Evolutionary conservation across 73 alveolate genomes (phyloP), one percentile per base, ranked within the genome.

Genomic region (Uronychia setigera): DNA sequence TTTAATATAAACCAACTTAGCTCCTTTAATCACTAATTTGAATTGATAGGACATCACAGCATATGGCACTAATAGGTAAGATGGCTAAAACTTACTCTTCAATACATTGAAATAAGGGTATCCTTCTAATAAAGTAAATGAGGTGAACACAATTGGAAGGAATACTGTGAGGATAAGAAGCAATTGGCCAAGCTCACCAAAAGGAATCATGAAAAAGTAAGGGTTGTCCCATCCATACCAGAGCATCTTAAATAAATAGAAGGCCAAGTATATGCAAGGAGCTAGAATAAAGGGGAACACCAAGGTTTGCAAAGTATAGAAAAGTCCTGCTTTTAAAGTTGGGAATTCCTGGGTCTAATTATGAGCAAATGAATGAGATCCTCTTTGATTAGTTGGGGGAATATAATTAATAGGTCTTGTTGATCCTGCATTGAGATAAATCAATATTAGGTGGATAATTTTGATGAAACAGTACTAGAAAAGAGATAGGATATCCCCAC

Each of bases 221-320:
- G 67, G 67, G 67, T 46, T 19, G 67, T 46, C n/a, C 67, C 67
- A 46, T 5, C 67, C 67, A 46, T 46, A 46, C 67, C 67, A 46
- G 67, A 46, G 5, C 67, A 46, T 46, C 19, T 46, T 46, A 19
- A 46, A 19, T 5, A 46, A 11, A 11, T 11, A 11, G n/a, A 11
- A 19, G 19, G 19, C 19, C 67, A 46, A 11, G 67, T 46, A 46
- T 46, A 46, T 5, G 19, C n/a, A 19, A 46, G 67, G 67, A 19
- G 19, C 19, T 19, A 46, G n/a, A 11, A 46, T 5, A 5, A 46
- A 46, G 67, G 67, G 67, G 19, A 46, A 19, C n/a, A 19, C 19
- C 67, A 46, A 5, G n/a, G 67, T 46, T 19, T 46, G 67, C 67
- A 46, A 19, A 46, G 67, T 5, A 46, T 46, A 46, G 67, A 46